phyloP scores from a whole-genome alignment of 2,329 filamentous ascomycete species.

The Mollisiaceae sp. region DNA sequence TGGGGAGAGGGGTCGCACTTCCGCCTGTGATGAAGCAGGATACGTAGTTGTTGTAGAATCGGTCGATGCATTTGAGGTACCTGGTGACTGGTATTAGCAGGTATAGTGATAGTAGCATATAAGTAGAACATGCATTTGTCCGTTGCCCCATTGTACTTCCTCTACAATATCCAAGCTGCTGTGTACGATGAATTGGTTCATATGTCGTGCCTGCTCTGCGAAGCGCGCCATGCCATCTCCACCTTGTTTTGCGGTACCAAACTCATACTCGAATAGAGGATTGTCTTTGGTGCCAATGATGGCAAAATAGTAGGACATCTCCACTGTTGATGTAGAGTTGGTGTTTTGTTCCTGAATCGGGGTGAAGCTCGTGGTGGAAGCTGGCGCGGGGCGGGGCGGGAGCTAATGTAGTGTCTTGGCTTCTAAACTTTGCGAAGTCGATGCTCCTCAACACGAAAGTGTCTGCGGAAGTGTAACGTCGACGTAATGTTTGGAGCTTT shows the following conservation, averaged over 20 bases:
- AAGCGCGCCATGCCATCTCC: slow-evolving; percentile 92
- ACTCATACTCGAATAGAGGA: slow-evolving; percentile 95
- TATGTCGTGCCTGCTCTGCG: slow-evolving; percentile 83
- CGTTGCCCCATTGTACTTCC: slow-evolving; percentile 91
- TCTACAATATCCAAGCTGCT: slow-evolving; percentile 93
- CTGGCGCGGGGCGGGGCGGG: slow-evolving; percentile 20
- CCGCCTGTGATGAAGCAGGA: slow-evolving; percentile 92
- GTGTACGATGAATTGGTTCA: slow-evolving; percentile 98
- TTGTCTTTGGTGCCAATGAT: slow-evolving; percentile 96
- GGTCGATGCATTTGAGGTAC: slow-evolving; percentile 96
- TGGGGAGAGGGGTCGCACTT: slow-evolving; percentile 50
- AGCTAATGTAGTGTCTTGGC: slow-evolving; percentile 40
- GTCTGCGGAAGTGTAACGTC: slow-evolving; percentile 20
- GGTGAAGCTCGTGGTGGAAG: slow-evolving; percentile 13
- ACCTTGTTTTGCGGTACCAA: slow-evolving; percentile 94
- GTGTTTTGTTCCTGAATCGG: slow-evolving; percentile 8
- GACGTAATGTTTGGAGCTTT: slow-evolving; percentile 81
- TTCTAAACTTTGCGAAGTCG: slow-evolving; percentile 31
- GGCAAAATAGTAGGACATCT: slow-evolving; percentile 98
- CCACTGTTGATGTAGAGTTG: neutral
- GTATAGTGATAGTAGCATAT: slow-evolving; percentile 17
- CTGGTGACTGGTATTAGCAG: slow-evolving; percentile 49
- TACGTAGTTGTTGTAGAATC: slow-evolving; percentile 94
- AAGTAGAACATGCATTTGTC: slow-evolving; percentile 70
- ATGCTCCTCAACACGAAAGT: slow-evolving; percentile 20